Percentiles rank a stretch among this genome's conserved stretches.
Conservation (phyloP, 2,329 filamentous ascomycete genomes). For the Clonostachys rosea region DNA sequence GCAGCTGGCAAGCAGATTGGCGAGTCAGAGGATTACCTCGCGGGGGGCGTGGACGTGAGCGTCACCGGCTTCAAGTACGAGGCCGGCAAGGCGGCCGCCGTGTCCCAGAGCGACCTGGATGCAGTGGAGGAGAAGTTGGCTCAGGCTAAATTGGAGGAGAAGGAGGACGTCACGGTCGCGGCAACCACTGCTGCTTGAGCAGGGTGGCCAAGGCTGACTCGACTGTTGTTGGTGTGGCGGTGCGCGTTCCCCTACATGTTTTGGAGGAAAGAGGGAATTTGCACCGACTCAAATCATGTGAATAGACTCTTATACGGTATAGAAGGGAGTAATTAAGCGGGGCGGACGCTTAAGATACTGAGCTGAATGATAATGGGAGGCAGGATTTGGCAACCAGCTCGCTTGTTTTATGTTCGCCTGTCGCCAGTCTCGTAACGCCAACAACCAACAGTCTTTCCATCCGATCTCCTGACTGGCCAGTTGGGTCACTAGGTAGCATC, state of each 20-base stretch:
- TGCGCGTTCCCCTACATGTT: not conserved
- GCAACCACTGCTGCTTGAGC: not conserved
- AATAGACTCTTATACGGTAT: too few relatives aligned
- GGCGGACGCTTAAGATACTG: not conserved
- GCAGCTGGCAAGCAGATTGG: slow-evolving; percentile 76
- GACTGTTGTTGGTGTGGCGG: too few relatives aligned
- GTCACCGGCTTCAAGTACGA: slow-evolving; percentile 22
- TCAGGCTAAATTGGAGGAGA: slow-evolving; percentile 11
- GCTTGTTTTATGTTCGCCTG: too few relatives aligned
- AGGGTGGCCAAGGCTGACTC: too few relatives aligned
- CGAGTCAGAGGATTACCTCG: slow-evolving; percentile 83
- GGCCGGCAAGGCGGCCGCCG: slow-evolving; percentile 1
- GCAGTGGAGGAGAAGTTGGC: slow-evolving; percentile 16
- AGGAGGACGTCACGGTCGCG: slow-evolving; percentile 3
- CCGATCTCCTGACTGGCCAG: too few relatives aligned
- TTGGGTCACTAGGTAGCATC: too few relatives aligned
- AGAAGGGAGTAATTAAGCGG: not conserved
- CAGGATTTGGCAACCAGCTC: too few relatives aligned
- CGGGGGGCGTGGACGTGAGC: slow-evolving; percentile 46
- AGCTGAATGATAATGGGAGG: not conserved
- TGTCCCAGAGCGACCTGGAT: too few relatives aligned
- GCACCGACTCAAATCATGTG: not conserved
- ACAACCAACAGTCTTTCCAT: too few relatives aligned
- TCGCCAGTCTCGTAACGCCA: too few relatives aligned
- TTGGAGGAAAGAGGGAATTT: not conserved